These are phyloP conservation scores for Phoma sp. DNA, from an alignment of 2,329 filamentous ascomycete genomes.

Conservation along the genomic window DNA sequence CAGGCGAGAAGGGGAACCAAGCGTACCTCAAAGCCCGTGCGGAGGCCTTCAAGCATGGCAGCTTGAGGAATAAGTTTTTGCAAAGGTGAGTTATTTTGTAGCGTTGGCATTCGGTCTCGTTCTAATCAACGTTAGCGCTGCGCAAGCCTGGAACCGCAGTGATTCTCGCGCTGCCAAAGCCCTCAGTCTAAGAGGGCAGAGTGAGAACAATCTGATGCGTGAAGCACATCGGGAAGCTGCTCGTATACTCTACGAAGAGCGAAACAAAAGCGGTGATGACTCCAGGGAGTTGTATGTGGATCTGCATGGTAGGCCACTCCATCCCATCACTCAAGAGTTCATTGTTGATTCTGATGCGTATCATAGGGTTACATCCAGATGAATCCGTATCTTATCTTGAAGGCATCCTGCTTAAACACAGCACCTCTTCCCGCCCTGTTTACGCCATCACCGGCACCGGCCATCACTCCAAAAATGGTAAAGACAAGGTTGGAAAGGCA, in stretches of 20 bases:
- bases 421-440: slow-evolving; percentile 72
- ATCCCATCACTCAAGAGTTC: neutral
- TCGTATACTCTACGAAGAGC: slow-evolving; percentile 88
- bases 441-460: slow-evolving; percentile 98
- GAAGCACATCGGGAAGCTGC: slow-evolving; percentile 96
- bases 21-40: slow-evolving; percentile 93
- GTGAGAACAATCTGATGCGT: slow-evolving; percentile 96
- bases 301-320: slow-evolving; percentile 68
- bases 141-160: slow-evolving; percentile 98
- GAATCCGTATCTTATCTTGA: slow-evolving; percentile 96
- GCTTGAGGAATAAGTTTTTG: slow-evolving; percentile 93
- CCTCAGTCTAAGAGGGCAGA: slow-evolving; percentile 89
- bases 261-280: slow-evolving; percentile 72
- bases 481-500: slow-evolving; percentile 97
- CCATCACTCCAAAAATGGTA: slow-evolving; percentile 97
- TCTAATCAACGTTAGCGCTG: slow-evolving; percentile 67
- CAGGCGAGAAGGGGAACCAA: slow-evolving; percentile 87
- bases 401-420: slow-evolving; percentile 83
- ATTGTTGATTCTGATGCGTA: slow-evolving; percentile 10
- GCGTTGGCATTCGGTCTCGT: neutral
- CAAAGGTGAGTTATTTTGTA: slow-evolving; percentile 70
- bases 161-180: slow-evolving; percentile 96
- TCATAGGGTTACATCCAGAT: slow-evolving; percentile 83
- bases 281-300: slow-evolving; percentile 87
- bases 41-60: slow-evolving; percentile 96